A percentile compares a stretch with the other conserved stretches of the same genome.
Conservation (phyloP, 768 basidiomycete genomes). For the Tulasnella sp. region DNA sequence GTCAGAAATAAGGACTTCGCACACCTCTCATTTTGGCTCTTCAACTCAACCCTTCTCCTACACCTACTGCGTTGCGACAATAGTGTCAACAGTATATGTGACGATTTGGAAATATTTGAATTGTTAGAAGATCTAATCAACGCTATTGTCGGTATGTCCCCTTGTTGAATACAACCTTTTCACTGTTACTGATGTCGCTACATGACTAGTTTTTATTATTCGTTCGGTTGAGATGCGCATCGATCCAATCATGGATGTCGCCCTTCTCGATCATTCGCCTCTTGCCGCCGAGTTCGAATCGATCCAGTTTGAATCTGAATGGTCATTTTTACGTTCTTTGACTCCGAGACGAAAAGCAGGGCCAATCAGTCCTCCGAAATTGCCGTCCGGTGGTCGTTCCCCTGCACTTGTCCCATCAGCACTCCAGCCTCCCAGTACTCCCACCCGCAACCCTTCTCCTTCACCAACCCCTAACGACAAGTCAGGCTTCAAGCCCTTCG, state of each 20-base stretch:
- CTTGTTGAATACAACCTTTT: constrained; percentile 18
- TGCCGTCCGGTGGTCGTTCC: neutral
- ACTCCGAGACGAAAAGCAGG: constrained; percentile 21
- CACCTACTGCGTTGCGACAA: constrained; percentile 83
- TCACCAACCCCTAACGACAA: constrained; percentile 3
- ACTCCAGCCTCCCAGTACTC: constrained; percentile 26
- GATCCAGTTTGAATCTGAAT: constrained; percentile 91
- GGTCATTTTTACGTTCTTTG: constrained; percentile 78
- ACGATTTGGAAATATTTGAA: constrained; percentile 69
- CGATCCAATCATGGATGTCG: constrained; percentile 70
- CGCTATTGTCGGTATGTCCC: constrained; percentile 68
- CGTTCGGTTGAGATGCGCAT: constrained; percentile 81
- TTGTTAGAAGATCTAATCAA: constrained; percentile 88
- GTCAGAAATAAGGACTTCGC: constrained; percentile 73
- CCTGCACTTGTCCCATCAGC: constrained; percentile 35
- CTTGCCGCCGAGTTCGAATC: constrained; percentile 66
- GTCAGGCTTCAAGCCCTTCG: constrained; percentile 3
- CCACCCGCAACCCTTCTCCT: neutral
- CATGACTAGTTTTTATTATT: constrained; percentile 72
- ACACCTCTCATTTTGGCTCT: constrained; percentile 84
- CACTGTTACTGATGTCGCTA: neutral
- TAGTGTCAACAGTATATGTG: constrained; percentile 64
- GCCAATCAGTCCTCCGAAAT: neutral
- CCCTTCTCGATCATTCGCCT: constrained; percentile 71
- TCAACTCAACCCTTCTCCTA: constrained; percentile 81